Conservation (phyloP, 179 eudicot genomes). For the Heliamphora pulchella region DNA sequence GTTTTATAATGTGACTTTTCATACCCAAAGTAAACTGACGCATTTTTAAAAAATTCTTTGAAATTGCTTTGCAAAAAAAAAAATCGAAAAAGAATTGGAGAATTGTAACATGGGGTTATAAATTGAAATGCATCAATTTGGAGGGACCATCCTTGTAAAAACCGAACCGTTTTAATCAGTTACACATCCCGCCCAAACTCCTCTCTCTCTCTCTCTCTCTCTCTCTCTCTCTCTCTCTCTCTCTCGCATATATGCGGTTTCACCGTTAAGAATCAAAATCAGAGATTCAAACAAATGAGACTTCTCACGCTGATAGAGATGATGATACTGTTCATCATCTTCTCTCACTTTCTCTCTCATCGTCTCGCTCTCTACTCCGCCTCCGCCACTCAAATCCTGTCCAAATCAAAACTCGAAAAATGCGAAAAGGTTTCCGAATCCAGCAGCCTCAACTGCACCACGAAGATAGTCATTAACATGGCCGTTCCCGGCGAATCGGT, state of each 20-base stretch:
- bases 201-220: background rate
- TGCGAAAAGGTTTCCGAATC: constrained; percentile 54
- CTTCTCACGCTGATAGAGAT: background rate
- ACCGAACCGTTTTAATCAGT: constrained; percentile 5
- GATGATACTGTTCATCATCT: background rate
- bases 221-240: background rate
- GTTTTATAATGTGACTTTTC: too few species aligned
- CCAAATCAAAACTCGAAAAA: constrained; percentile 83
- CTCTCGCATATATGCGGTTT: background rate
- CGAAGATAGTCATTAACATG: constrained; percentile 69
- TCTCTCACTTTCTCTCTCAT: constrained; percentile 12
- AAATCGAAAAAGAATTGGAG: too few species aligned
- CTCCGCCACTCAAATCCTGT: constrained; percentile 44
- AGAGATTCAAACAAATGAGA: constrained; percentile 7
- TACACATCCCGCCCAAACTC: constrained; percentile 16
- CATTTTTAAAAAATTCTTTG: too few species aligned
- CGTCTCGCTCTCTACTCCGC: background rate
- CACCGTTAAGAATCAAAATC: background rate
- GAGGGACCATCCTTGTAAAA: background rate
- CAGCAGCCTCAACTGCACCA: constrained; percentile 58
- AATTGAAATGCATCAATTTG: background rate
- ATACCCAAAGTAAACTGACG: too few species aligned
- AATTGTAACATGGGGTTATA: too few species aligned
- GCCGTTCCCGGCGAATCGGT: constrained; percentile 88
- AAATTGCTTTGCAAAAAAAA: too few species aligned